Evolutionary conservation across 495 filamentous ascomycete genomes (phyloP), one percentile per base, ranked within the genome.

Genomic region (Physcia stellaris): DNA sequence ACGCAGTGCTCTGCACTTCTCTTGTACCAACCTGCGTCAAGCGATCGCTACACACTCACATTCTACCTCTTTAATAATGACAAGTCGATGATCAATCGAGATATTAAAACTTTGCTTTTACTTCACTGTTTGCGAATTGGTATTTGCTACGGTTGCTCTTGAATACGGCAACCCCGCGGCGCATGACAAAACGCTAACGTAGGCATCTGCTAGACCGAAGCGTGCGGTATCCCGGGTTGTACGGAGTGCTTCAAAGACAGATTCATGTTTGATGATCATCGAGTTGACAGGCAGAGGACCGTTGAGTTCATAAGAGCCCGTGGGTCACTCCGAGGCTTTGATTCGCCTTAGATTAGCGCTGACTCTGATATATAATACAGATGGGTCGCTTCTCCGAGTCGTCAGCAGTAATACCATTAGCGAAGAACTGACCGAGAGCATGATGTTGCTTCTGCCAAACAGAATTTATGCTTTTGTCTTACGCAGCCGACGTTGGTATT

Each of bases 391-490:
- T 10, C 26, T 48, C 17, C 36, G 37, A 30, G 31, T 28, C 11
- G 24, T 40, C 23, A 33, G 28, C 10, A 26, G n/a, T 15, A 24
- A 37, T 16, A 24, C 24, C 10, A n/a, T 37, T 18, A 27, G 13
- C 32, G 26, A 40, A 22, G 40, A 32, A 0, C 11, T 63, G 2
- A 40, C 35, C 1, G 57, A 62, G 6, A 54, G 58, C 6, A 54
- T 64, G 10, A 36, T 50, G 10, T n/a, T 65, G 13, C 56, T 68
- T 19, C 54, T 67, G 45, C 50, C 60, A 0, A 54, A 60, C 24
- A 50, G 58, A 1, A 56, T 64, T 6, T 63, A 62, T 50, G 65
- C 53, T 0, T 67, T 64, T 30, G 46, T 63, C 1, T 44, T 69
- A 0, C 55, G 62, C 4, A 61, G 29, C 26, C 52, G 66, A 7